Percentiles rank a stretch among this genome's conserved stretches.
Conservation (phyloP, 257 asterid species). For the Nyctanthes arbortristis region DNA sequence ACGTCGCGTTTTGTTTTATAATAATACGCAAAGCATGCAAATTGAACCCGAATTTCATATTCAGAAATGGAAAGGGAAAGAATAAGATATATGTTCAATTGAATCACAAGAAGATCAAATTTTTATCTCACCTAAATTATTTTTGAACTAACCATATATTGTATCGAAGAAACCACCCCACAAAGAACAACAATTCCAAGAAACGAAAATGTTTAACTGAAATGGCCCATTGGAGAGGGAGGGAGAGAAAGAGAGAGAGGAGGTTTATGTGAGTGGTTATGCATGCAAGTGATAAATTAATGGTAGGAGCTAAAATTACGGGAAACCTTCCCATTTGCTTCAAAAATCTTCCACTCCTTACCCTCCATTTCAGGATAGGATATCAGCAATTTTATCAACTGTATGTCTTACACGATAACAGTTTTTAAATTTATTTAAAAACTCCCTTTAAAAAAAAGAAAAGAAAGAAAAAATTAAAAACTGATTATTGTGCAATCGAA, state of each 20-base stretch:
- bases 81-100: neutral
- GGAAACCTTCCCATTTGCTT: slow-evolving; percentile 11
- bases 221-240: slow-evolving; percentile 29
- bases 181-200: slow-evolving; percentile 15
- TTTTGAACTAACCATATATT: too few relatives aligned
- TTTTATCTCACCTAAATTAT: slow-evolving; percentile 28
- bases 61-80: neutral
- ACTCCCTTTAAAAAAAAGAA: too few relatives aligned
- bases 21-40: too few relatives aligned
- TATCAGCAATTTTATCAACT: neutral
- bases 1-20: too few relatives aligned
- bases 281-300: slow-evolving; percentile 5
- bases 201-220: slow-evolving; percentile 24
- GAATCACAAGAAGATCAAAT: neutral
- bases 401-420: too few relatives aligned
- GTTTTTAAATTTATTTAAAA: neutral
- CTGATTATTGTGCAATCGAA: too few relatives aligned
- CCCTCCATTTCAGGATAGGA: neutral
- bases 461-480: too few relatives aligned
- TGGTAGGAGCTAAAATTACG: slow-evolving; percentile 27
- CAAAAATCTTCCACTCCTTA: neutral
- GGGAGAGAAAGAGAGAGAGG: slow-evolving; percentile 15
- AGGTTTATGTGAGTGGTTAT: slow-evolving; percentile 18
- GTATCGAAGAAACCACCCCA: slow-evolving; percentile 29
- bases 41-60: neutral